These are phyloP conservation scores for Fusarium austroafricanum DNA, from an alignment of 2,329 filamentous ascomycete genomes.

Conservation along the genomic window DNA sequence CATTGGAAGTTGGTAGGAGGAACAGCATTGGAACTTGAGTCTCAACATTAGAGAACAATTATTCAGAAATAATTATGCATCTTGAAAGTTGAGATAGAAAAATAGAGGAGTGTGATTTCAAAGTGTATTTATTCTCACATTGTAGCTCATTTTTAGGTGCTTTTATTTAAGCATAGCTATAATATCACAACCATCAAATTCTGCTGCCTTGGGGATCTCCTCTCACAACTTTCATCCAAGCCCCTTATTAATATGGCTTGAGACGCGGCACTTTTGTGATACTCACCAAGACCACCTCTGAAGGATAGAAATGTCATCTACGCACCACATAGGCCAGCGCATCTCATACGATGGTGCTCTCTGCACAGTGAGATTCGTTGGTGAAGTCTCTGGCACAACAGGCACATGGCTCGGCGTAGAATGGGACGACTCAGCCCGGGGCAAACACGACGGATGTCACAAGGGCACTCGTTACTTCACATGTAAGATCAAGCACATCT, in stretches of 20 bases:
- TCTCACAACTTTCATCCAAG: not conserved
- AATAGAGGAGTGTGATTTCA: not conserved
- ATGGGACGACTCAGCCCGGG: constrained; percentile 89
- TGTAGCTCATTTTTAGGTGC: not conserved
- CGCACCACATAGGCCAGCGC: constrained; percentile 73
- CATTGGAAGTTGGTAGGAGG: no score
- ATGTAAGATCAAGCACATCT: constrained; percentile 65
- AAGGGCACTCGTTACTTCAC: constrained; percentile 83
- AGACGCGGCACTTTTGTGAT: not conserved
- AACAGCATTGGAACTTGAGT: not conserved
- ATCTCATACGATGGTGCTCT: constrained; percentile 80
- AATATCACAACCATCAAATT: constrained; percentile 22
- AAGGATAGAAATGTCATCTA: constrained; percentile 51
- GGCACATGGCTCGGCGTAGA: constrained; percentile 93
- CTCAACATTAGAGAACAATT: not conserved
- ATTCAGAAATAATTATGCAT: not conserved
- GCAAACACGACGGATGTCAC: constrained; percentile 91
- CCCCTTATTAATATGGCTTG: not conserved
- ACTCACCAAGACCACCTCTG: not conserved
- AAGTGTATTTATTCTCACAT: no score
- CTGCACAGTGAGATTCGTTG: constrained; percentile 88
- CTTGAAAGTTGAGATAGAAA: not conserved
- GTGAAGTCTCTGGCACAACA: constrained; percentile 78
- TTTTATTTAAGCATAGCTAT: not conserved
- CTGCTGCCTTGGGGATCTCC: constrained; percentile 17